Evolutionary conservation across 1,284 basidiomycete genomes (phyloP), one percentile per base, ranked within the genome.

Genomic region (Amylostereum areolatum): DNA sequence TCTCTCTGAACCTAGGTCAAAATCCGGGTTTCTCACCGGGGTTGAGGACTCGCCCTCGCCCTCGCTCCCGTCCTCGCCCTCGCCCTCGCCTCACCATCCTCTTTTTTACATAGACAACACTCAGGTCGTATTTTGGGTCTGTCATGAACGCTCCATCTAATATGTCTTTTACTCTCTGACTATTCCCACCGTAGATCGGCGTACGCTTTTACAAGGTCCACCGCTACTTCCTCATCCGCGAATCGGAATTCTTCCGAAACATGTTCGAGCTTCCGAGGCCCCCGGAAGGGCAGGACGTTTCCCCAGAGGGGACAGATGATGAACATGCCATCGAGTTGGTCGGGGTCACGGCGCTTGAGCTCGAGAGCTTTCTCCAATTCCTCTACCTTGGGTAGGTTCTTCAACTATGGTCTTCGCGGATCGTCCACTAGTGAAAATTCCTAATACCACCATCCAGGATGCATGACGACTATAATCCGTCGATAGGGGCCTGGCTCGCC

Each of bases 231-330:
- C 56, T 68, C 6, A 53, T 59, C 46, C 57, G 61, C 18, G 61
- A 66, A 48, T 67, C 66, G 25, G 56, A 58, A 6, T 66, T 59
- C 53, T 67, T 68, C 57, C 50, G 55, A 10, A 60, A 61, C 32
- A 52, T 68, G 49, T 65, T 67, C 52, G 43, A 47, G 37, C 48
- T 55, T 18, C 18, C 18, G 18, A 18, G 18, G 18, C 18, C 18
- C 25, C 55, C 57, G 24, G 55, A 55, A 44, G 55, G 43, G 9
- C 45, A 50, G 9, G 48, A 48, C 7, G 41, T 27, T 6, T 5
- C 32, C 5, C 31, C 46, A 11, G 52, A 53, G 28, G 62, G 62
- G 18, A 54, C 49, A 41, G 52, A 54, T 4, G 62, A 63, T 48
- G 36, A 47, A 3, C 53, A 57, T 32, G 50, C 51, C 1, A 47